Conservation (phyloP, 257 asterid species). For the Nemophila menziesii region DNA sequence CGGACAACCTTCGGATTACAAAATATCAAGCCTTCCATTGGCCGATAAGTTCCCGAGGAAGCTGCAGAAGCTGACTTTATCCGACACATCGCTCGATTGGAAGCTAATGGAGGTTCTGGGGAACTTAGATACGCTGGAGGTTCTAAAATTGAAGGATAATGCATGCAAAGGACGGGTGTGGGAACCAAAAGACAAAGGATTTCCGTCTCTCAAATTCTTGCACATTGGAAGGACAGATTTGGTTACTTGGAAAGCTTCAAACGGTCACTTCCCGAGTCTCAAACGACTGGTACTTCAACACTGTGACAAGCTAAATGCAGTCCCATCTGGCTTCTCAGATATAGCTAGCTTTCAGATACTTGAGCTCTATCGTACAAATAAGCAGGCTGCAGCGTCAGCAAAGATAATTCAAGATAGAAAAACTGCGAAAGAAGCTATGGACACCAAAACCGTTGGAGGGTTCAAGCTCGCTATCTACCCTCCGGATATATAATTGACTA, state of each 20-base stretch:
- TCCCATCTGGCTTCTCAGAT: slow-evolving; percentile 21
- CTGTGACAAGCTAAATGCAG: background rate
- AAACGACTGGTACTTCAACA: slow-evolving; percentile 1
- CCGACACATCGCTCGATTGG: slow-evolving; percentile 7
- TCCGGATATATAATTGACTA: slow-evolving; percentile 3
- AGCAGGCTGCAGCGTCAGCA: slow-evolving; percentile 15
- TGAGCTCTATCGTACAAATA: slow-evolving; percentile 10
- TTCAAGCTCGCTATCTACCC: slow-evolving; percentile 25
- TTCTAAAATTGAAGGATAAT: slow-evolving; percentile 4
- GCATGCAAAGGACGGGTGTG: slow-evolving; percentile 2
- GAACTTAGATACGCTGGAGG: background rate
- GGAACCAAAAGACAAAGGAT: background rate
- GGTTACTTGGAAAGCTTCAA: slow-evolving; percentile 1
- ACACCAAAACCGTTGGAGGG: too few species aligned
- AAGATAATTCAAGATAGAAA: background rate
- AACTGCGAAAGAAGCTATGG: too few species aligned
- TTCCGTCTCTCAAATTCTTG: slow-evolving; percentile 4
- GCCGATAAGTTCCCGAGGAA: slow-evolving; percentile 3
- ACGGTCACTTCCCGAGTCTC: slow-evolving; percentile 1
- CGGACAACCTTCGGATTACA: too few species aligned
- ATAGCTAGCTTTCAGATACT: slow-evolving; percentile 20
- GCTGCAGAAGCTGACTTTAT: slow-evolving; percentile 4
- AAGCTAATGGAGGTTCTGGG: background rate
- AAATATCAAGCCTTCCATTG: background rate
- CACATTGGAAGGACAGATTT: slow-evolving; percentile 5